Percentiles rank a stretch among this genome's conserved stretches.
Conservation (phyloP, 768 basidiomycete genomes). For the Filobasidium floriforme region DNA sequence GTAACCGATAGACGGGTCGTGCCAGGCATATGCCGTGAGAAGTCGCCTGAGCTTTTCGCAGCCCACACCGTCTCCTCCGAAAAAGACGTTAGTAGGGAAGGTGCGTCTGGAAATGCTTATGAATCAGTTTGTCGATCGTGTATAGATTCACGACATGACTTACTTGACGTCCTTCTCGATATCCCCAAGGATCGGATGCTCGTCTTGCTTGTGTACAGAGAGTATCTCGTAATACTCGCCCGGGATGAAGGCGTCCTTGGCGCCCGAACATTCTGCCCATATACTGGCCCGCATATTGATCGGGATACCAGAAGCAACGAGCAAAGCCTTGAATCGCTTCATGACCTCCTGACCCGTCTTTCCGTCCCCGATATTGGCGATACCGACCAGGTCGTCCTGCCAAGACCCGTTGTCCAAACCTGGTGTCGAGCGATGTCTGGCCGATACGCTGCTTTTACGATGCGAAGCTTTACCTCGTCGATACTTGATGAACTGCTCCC, state of each 20-base stretch:
- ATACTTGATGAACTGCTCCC: slow-evolving; percentile 69
- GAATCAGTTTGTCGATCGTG: not conserved
- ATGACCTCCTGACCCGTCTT: slow-evolving; percentile 61
- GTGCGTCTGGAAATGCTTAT: slow-evolving; percentile 57
- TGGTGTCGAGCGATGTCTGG: slow-evolving; percentile 50
- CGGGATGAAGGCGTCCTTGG: slow-evolving; percentile 82
- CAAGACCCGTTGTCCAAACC: slow-evolving; percentile 53
- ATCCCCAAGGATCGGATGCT: slow-evolving; percentile 52
- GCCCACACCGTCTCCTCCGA: slow-evolving; percentile 91
- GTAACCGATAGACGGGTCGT: slow-evolving; percentile 74
- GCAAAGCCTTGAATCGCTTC: slow-evolving; percentile 67
- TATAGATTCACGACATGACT: too few species aligned
- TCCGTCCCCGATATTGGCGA: slow-evolving; percentile 73
- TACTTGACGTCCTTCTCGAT: slow-evolving; percentile 82
- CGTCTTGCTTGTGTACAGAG: slow-evolving; percentile 44
- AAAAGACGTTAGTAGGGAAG: slow-evolving; percentile 92
- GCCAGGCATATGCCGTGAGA: slow-evolving; percentile 87
- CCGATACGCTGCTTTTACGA: slow-evolving; percentile 24
- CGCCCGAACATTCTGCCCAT: slow-evolving; percentile 91
- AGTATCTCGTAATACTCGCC: slow-evolving; percentile 80
- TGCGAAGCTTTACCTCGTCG: slow-evolving; percentile 46
- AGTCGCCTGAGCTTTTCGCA: slow-evolving; percentile 86
- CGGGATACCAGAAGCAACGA: slow-evolving; percentile 73
- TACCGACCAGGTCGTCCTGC: slow-evolving; percentile 77
- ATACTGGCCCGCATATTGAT: slow-evolving; percentile 77